Evolutionary conservation across 768 basidiomycete genomes (phyloP), one percentile per base, ranked within the genome.

Genomic region (Boletus subparvulus): DNA sequence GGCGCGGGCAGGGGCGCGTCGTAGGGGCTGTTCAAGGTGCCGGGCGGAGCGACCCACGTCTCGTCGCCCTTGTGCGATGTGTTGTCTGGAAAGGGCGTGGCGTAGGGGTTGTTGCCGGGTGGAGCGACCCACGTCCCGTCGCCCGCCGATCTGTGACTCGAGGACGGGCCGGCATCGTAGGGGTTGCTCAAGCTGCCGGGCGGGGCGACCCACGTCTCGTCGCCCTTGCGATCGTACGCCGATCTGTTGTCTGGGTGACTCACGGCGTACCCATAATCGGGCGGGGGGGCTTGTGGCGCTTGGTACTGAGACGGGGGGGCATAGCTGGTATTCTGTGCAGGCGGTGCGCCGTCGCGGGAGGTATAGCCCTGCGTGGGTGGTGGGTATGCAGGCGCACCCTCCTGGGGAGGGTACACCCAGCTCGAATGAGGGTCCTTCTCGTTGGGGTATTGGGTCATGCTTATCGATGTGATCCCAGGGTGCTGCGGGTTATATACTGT

Each of bases 361-460:
- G 55, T 6, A 37, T 62, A 50, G 0, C n/a, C n/a, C n/a, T n/a
- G n/a, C n/a, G n/a, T n/a, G n/a, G n/a, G n/a, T n/a, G 40, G 56
- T 7, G 64, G 54, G 36, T 50, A 45, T 28, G 26, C 14, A 11
- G 62, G 52, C 11, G 39, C 28, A 21, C 19, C 52, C 36, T 61
- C 47, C 17, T 56, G 49, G 8, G 33, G 32, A 10, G 61, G 61
- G 39, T 41, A 9, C 0, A 62, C 8, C 63, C 62, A 67, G 46
- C 52, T 32, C 6, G 59, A 32, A 24, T 50, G 64, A n/a, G 63
- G 36, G 14, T 56, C 61, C 14, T 73, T 72, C 39, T 70, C 70
- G 59, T 51, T 44, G 37, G 69, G 66, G 50, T 58, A 63, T 41
- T 60, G 64, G 41, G 48, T 42, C 71, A 71, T 63, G 37, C 0